phyloP scores from a whole-genome alignment of 2,329 filamentous ascomycete genomes.

The Aspergillus transmontanensis region DNA sequence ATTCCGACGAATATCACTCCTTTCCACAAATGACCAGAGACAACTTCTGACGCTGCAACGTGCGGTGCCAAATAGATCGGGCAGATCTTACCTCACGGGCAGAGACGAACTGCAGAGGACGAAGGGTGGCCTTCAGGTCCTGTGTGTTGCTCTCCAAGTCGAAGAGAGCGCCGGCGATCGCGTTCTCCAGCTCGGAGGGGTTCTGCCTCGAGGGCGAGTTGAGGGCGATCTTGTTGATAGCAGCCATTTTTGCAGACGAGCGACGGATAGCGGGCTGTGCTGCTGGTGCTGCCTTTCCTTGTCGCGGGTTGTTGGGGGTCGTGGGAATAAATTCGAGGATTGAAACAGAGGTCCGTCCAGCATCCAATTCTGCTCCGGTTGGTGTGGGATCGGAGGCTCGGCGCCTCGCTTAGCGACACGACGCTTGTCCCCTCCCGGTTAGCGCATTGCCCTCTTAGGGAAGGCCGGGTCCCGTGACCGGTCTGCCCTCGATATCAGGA shows the following conservation, averaged over 20 bases:
- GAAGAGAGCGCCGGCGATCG: slow-evolving; percentile 94
- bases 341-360: slow-evolving; percentile 9
- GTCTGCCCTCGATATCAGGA: slow-evolving; percentile 21
- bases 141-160: slow-evolving; percentile 99
- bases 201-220: slow-evolving; percentile 96
- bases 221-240: slow-evolving; percentile 96
- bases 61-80: slow-evolving; percentile 6
- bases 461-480: slow-evolving; percentile 33
- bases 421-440: slow-evolving; percentile 24
- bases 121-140: slow-evolving; percentile 94
- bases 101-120: slow-evolving; percentile 98
- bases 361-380: slow-evolving; percentile 21
- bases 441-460: slow-evolving; percentile 29
- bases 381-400: slow-evolving; percentile 32
- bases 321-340: slow-evolving; percentile 26
- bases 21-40: not conserved
- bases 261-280: slow-evolving; percentile 40
- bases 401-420: slow-evolving; percentile 37
- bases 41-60: not conserved
- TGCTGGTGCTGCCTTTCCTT: slow-evolving; percentile 37
- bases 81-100: slow-evolving; percentile 88
- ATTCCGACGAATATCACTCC: not conserved
- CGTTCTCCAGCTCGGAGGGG: slow-evolving; percentile 96
- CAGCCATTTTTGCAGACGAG: slow-evolving; percentile 64
- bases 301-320: slow-evolving; percentile 37